Evolutionary conservation across 176 grass and related monocot species (phyloP), one percentile per base, ranked within the genome.

Genomic region (Aegilops longissima): DNA sequence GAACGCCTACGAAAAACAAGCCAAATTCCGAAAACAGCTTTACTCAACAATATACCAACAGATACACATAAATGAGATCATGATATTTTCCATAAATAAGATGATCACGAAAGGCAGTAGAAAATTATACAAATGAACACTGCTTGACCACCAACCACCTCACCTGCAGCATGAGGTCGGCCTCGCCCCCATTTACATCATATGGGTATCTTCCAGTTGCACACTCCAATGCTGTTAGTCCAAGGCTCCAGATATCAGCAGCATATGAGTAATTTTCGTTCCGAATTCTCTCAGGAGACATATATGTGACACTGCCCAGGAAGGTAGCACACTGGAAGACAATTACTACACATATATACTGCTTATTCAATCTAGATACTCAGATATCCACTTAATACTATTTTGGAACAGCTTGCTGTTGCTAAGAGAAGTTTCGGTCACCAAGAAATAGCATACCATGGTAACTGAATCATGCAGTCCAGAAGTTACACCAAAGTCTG

Each of bases 231-330:
- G 94, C 83, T 31, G 88, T 84, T 90, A 98, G 86, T 78, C 93
- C 96, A 89, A 98, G 86, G 77, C 96, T 98, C 96, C 93, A 98
- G 89, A 98, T 96, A 87, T 98, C 96, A 86, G 96, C 96, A 65
- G 96, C 49, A 79, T 91, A 98, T 51, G 93, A 98, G 77, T 96
- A 98, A 82, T 54, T 82, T 82, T 94, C 93, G 47, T 98, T 98
- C 84, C 93, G 92, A 82, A 98, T 98, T 92, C 96, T 94, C 86
- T 96, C 96, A 62, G 96, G 96, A 64, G 96, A 98, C 96, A 98
- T 98, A 88, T 98, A 98, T 44, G 93, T 96, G 66, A 98, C 93
- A 3, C 93, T 98, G 80, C 96, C 96, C 76, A 96, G 92, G 88
- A 95, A 96, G 73, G 96, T 98, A 81, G 96, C 93, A 96, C 96